Conservation (phyloP, 208 protist genomes). For the Acanthamoeba royreba region DNA sequence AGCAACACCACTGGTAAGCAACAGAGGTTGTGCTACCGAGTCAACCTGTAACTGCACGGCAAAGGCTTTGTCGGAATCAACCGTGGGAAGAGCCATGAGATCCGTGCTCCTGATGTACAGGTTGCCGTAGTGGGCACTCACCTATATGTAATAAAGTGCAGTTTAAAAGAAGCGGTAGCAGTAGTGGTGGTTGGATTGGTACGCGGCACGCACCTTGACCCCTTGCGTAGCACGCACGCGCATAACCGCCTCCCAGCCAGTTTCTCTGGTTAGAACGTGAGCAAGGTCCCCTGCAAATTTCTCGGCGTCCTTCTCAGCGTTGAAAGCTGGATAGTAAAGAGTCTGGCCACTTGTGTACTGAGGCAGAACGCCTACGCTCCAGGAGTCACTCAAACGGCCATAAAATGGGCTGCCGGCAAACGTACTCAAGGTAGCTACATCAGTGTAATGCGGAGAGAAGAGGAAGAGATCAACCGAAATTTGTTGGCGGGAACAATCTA, state of each 20-base stretch:
- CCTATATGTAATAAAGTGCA: neutral
- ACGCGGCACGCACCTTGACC: neutral
- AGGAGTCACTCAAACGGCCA: neutral
- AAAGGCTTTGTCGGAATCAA: slow-evolving; percentile 87
- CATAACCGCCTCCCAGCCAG: slow-evolving; percentile 94
- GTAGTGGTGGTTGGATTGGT: neutral
- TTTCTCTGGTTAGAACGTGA: slow-evolving; percentile 81
- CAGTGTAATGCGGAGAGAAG: slow-evolving; percentile 82
- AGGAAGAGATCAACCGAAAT: slow-evolving; percentile 91
- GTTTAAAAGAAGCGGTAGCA: neutral
- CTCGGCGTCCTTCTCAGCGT: slow-evolving; percentile 45
- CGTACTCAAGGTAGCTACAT: slow-evolving; percentile 89
- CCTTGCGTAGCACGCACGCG: slow-evolving; percentile 87
- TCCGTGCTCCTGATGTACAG: slow-evolving; percentile 93
- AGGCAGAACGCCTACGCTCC: slow-evolving; percentile 71
- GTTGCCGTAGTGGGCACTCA: slow-evolving; percentile 85
- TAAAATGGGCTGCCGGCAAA: neutral
- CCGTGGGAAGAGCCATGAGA: slow-evolving; percentile 92
- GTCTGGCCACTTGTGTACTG: slow-evolving; percentile 70
- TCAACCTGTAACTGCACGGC: slow-evolving; percentile 69
- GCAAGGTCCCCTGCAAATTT: slow-evolving; percentile 66
- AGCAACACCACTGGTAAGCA: neutral
- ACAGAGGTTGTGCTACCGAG: slow-evolving; percentile 44
- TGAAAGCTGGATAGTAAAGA: slow-evolving; percentile 69
- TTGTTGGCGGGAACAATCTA: slow-evolving; percentile 88